Evolutionary conservation across 2,329 filamentous ascomycete species (phyloP), one percentile per base, ranked within the genome.

Genomic region (Periglandula ipomoeae): DNA sequence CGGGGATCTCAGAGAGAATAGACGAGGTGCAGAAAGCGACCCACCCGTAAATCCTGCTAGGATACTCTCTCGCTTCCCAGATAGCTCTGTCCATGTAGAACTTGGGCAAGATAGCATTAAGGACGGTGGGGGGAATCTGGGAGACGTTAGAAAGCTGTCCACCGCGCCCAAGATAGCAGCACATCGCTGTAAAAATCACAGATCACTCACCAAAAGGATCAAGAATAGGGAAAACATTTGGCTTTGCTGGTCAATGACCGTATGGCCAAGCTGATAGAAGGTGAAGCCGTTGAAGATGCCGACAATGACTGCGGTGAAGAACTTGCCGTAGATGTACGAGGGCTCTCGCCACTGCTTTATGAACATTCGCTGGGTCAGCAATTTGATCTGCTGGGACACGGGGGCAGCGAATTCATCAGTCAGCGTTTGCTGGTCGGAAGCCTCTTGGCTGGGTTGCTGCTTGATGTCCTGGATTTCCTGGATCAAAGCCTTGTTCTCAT

Each of bases 201-300:
- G n/a, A n/a, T n/a, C n/a, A n/a, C n/a, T n/a, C n/a, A n/a, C n/a
- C n/a, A n/a, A n/a, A n/a, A 84, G 73, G 52, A 83, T 76, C 20
- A 87, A 57, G 48, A 86, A 87, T 46, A 70, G 66, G 0, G 84
- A 85, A 71, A 91, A 90, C 77, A 89, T 83, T 56, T 85, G 78
- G 65, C 87, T 81, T 60, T 89, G 84, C 74, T 89, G 81, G 57
- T 85, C 84, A 13, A 76, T 73, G 43, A 85, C 70, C 0, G 72
- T 75, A 62, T 82, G 72, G 2, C 81, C 82, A 3, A 88, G 74
- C 56, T 82, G 71, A 71, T 76, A 89, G 68, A 88, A 89, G 4
- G 85, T 88, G 66, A 88, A 89, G 20, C 84, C 84, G 66, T 87
- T 88, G 73, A 89, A 87, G 62, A 89, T 80, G 15, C 83, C 85